A percentile compares a stretch with the other conserved stretches of the same genome.
These are phyloP conservation scores for Solanum chacoense DNA, from an alignment of 305 asterid genomes.

Conservation along the genomic window DNA sequence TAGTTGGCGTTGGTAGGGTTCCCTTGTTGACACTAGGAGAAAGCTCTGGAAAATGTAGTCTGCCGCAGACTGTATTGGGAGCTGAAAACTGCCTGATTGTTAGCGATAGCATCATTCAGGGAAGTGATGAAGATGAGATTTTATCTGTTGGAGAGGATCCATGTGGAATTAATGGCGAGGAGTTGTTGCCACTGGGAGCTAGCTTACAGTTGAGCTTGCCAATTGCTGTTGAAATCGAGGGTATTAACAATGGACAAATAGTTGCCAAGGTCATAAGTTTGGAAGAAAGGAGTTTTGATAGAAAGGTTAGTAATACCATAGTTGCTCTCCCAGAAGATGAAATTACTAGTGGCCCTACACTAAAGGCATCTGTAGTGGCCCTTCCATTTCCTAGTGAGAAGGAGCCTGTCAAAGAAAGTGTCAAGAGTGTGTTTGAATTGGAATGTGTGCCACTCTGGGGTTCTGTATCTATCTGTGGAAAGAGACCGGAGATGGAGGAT, in stretches of 20 bases:
- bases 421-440: slow-evolving; percentile 67
- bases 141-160: slow-evolving; percentile 35
- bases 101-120: slow-evolving; percentile 19
- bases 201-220: slow-evolving; percentile 50
- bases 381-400: slow-evolving; percentile 45
- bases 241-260: slow-evolving; percentile 50
- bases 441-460: slow-evolving; percentile 88
- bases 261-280: slow-evolving; percentile 67
- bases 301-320: slow-evolving; percentile 21
- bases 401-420: slow-evolving; percentile 31
- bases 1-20: slow-evolving; percentile 14
- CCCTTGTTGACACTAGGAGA: slow-evolving; percentile 13
- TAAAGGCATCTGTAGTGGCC: slow-evolving; percentile 53
- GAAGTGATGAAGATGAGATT: slow-evolving; percentile 39
- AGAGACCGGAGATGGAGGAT: slow-evolving; percentile 90
- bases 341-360: slow-evolving; percentile 31
- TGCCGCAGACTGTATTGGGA: slow-evolving; percentile 6
- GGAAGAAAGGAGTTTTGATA: slow-evolving; percentile 43
- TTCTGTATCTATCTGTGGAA: slow-evolving; percentile 53
- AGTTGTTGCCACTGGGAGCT: slow-evolving; percentile 36
- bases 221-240: slow-evolving; percentile 76
- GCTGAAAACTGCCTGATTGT: slow-evolving; percentile 18
- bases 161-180: slow-evolving; percentile 27
- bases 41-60: slow-evolving; percentile 12
- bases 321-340: slow-evolving; percentile 23